Conservation (phyloP, 148 eudicot species). For the Rhododendron henanense region DNA sequence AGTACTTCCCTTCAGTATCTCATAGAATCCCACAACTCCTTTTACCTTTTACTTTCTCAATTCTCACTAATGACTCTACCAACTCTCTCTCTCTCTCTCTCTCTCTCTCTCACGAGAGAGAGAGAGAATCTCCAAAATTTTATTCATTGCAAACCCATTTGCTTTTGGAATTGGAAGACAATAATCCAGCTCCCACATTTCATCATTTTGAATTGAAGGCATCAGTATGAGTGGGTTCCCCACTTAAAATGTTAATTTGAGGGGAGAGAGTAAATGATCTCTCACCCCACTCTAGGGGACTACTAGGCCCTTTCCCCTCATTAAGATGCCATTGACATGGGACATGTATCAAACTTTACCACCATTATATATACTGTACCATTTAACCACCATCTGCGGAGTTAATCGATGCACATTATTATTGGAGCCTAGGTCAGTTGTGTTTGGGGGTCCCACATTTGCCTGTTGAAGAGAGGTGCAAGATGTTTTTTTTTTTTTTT, state of each 20-base stretch:
- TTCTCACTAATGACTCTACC: neutral
- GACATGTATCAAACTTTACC: neutral
- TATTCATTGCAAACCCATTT: slow-evolving; percentile 1
- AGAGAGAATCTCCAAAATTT: neutral
- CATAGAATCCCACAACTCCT: neutral
- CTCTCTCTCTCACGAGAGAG: neutral
- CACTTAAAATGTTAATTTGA: neutral
- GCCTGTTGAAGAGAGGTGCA: neutral
- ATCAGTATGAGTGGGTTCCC: slow-evolving; percentile 6
- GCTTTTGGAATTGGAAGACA: neutral
- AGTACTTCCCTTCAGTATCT: neutral
- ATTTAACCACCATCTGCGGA: too few relatives aligned
- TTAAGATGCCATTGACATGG: neutral
- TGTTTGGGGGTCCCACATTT: neutral
- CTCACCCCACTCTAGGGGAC: neutral
- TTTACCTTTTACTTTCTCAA: neutral
- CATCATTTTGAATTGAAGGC: neutral
- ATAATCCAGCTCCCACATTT: neutral
- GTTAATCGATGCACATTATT: neutral
- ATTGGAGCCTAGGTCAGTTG: neutral
- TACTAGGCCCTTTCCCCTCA: neutral
- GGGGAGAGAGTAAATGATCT: neutral
- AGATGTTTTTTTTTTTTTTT: neutral
- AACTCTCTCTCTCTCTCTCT: neutral
- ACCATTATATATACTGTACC: neutral